Conservation (phyloP, 495 filamentous ascomycete species). For the Penicillium atrosanguineum region DNA sequence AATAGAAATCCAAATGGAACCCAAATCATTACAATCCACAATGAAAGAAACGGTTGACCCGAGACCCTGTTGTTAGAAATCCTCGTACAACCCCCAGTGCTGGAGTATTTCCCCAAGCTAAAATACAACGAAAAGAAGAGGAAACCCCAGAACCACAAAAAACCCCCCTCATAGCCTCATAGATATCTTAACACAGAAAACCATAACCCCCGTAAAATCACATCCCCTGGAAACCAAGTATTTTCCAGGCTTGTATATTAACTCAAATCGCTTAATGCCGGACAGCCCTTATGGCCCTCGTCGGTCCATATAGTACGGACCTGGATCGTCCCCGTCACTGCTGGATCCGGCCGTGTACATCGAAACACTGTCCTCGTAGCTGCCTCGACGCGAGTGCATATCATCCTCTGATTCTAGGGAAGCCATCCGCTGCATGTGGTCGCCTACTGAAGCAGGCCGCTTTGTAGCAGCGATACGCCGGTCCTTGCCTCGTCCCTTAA, state of each 20-base stretch:
- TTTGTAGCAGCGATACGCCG: slow-evolving; percentile 47
- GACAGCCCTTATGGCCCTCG: slow-evolving; percentile 15
- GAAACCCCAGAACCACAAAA: too few relatives aligned
- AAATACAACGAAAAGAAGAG: slow-evolving; percentile 9
- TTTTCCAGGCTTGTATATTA: neutral
- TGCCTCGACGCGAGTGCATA: slow-evolving; percentile 20
- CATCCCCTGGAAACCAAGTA: neutral
- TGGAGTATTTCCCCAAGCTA: neutral
- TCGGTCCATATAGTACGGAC: slow-evolving; percentile 31
- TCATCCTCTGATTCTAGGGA: slow-evolving; percentile 28
- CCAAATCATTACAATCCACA: neutral
- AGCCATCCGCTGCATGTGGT: slow-evolving; percentile 17
- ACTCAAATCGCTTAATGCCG: neutral
- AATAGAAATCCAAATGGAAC: neutral
- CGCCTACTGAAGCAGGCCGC: slow-evolving; percentile 15
- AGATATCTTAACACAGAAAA: neutral
- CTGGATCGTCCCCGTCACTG: slow-evolving; percentile 35
- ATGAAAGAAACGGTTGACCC: neutral
- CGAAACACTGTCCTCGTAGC: slow-evolving; percentile 32
- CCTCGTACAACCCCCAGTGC: neutral
- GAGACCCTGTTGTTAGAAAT: neutral
- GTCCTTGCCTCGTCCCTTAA: slow-evolving; percentile 89
- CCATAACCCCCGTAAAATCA: slow-evolving; percentile 1
- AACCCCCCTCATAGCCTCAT: neutral
- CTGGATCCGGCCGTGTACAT: slow-evolving; percentile 35